These are phyloP conservation scores for Trichosporon ovoides DNA, from an alignment of 1,284 basidiomycete genomes.

Conservation along the genomic window DNA sequence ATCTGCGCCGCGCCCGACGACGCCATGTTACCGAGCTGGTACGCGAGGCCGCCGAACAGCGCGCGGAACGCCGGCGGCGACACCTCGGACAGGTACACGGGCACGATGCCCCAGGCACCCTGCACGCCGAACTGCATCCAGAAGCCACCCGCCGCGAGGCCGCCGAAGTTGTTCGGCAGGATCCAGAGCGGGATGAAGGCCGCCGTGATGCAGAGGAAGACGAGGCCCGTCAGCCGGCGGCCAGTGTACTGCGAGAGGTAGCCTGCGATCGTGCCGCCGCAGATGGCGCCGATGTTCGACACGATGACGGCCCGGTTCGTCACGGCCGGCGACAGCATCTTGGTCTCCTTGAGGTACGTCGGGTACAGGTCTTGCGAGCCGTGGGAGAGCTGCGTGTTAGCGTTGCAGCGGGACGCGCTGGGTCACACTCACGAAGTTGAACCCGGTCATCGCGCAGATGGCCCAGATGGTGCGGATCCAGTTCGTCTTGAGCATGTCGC, in stretches of 20 bases:
- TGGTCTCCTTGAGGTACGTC: constrained; percentile 59
- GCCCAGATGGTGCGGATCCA: constrained; percentile 81
- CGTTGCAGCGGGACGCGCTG: too few relatives aligned
- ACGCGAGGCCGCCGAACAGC: constrained; percentile 85
- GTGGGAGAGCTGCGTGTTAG: constrained; percentile 57
- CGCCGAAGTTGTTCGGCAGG: constrained; percentile 55
- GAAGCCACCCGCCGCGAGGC: constrained; percentile 42
- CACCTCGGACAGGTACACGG: constrained; percentile 70
- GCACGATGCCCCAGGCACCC: constrained; percentile 55
- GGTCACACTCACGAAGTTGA: constrained; percentile 63
- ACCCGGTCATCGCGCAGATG: constrained; percentile 53
- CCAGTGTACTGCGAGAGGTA: constrained; percentile 77
- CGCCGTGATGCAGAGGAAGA: constrained; percentile 54
- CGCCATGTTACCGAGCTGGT: constrained; percentile 71
- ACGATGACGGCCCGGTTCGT: constrained; percentile 87
- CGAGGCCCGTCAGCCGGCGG: constrained; percentile 54
- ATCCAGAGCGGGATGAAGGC: constrained; percentile 67
- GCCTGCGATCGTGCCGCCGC: constrained; percentile 73
- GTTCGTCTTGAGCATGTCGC: constrained; percentile 71
- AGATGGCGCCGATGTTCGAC: constrained; percentile 60
- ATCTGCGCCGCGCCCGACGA: constrained; percentile 84
- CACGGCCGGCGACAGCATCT: constrained; percentile 52
- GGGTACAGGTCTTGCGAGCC: constrained; percentile 66
- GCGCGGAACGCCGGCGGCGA: constrained; percentile 79
- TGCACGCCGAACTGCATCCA: constrained; percentile 81